Percentiles rank a stretch among this genome's conserved stretches.
Conservation (phyloP, 208 protist species). For the Crithidia fasciculata region DNA sequence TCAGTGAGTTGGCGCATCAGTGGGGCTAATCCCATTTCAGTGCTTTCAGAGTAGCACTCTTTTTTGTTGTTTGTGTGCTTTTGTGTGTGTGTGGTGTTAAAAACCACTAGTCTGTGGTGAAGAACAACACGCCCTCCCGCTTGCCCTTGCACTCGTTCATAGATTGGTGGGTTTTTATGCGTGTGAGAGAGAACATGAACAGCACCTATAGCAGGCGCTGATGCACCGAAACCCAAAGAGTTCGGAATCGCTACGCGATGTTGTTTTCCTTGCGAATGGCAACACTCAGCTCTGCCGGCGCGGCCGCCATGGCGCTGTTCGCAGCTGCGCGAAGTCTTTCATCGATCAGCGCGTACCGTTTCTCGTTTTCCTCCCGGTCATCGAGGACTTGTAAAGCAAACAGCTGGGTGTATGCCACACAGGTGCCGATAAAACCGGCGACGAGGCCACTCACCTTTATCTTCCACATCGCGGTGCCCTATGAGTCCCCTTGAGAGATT, state of each 20-base stretch:
- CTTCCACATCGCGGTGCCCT: conserved; percentile 36
- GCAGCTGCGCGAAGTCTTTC: conserved; percentile 33
- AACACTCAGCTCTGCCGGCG: conserved; percentile 7
- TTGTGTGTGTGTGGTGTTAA: too few relatives aligned
- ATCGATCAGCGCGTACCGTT: conserved; percentile 41
- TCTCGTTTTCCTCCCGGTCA: conserved; percentile 40
- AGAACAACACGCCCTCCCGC: too few relatives aligned
- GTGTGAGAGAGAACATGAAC: neutral
- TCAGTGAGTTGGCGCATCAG: too few relatives aligned
- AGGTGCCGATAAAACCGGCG: conserved; percentile 45
- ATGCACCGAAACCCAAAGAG: neutral
- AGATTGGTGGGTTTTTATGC: neutral
- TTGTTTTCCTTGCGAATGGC: neutral
- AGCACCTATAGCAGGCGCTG: neutral
- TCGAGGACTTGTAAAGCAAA: conserved; percentile 56
- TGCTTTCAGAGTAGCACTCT: too few relatives aligned
- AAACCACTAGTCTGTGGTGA: too few relatives aligned
- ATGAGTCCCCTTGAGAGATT: too few relatives aligned
- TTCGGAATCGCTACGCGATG: neutral
- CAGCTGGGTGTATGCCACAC: conserved; percentile 56
- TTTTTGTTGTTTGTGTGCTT: too few relatives aligned
- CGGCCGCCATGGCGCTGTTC: conserved; percentile 22
- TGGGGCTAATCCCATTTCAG: too few relatives aligned
- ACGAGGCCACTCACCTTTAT: conserved; percentile 57
- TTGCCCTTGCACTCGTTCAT: too few relatives aligned